Percentiles rank a stretch among this genome's conserved stretches.
These are phyloP conservation scores for Thozetella sp. DNA, from an alignment of 495 filamentous ascomycete genomes.

Conservation along the genomic window DNA sequence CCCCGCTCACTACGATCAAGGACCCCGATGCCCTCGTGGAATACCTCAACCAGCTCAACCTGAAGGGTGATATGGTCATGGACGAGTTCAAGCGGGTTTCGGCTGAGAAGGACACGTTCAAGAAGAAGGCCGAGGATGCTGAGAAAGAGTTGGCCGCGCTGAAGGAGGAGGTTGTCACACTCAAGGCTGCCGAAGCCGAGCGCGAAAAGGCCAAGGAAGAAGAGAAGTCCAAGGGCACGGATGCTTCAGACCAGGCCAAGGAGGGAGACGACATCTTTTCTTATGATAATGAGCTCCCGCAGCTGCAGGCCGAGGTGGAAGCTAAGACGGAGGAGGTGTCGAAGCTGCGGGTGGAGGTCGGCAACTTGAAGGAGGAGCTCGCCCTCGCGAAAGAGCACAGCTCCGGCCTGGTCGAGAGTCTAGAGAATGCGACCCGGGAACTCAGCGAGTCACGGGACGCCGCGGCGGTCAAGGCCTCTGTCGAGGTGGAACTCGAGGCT, in stretches of 20 bases:
- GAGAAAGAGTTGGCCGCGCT: constrained; percentile 63
- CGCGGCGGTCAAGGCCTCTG: constrained; percentile 52
- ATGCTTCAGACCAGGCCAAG: constrained; percentile 38
- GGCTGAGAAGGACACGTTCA: constrained; percentile 77
- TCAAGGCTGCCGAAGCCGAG: constrained; percentile 22
- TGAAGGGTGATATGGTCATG: constrained; percentile 87
- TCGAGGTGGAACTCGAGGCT: constrained; percentile 49
- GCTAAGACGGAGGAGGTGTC: constrained; percentile 42
- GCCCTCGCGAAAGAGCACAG: constrained; percentile 63
- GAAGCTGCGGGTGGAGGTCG: constrained; percentile 34
- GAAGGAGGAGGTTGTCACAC: constrained; percentile 36
- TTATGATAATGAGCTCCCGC: constrained; percentile 70
- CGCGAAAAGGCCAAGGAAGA: constrained; percentile 1
- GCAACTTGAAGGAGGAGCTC: constrained; percentile 36
- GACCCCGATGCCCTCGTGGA: constrained; percentile 87
- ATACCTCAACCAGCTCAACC: constrained; percentile 87
- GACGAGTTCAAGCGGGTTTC: constrained; percentile 90
- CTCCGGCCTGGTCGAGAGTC: constrained; percentile 61
- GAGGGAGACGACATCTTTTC: constrained; percentile 84
- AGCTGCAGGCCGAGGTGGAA: constrained; percentile 63
- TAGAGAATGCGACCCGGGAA: constrained; percentile 63
- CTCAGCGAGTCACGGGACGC: constrained; percentile 58
- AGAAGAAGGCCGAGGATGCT: constrained; percentile 71
- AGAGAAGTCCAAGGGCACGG: constrained; percentile 25
- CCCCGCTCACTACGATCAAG: constrained; percentile 82